Base-by-base conservation (phyloP, 1,139 yeast species). In the Entelexis sorbosivorans region DNA sequence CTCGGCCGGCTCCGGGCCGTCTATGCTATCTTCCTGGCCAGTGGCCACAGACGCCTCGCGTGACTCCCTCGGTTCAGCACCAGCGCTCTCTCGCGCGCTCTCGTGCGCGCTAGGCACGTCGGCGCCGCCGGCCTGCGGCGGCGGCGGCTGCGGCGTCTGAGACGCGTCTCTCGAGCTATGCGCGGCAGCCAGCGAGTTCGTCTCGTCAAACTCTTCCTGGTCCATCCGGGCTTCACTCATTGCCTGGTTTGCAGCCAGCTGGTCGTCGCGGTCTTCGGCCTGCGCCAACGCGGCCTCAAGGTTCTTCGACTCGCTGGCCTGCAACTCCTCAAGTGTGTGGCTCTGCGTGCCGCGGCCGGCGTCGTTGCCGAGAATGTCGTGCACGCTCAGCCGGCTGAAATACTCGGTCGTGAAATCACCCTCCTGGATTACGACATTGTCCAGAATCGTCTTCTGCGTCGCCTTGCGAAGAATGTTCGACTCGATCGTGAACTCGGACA, bases 371-470 rank as follows among this genome's bases (percentile, higher is more conserved):
- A 91, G 77, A 60, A 91, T 71, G 64, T 91, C 98, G 55, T 81
- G 77, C n/a, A 89, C 93, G 0, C 96, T 85, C 51, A 89, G 73
- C 64, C 85, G 86, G 39, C 89, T 86, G 64, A 93, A 85, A 66
- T 89, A 91, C 65, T 93, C 98, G 0, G 98, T 93, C 0, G 97
- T 93, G 68, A 93, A 93, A 59, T 89, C 98, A 65, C 98, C 98
- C 55, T 91, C 96, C 69, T 93, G 98, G 60, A 93, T 93, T 51
- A 93, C 94, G 38, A 93, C 95, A 66, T 88, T 88, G 67, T 93
- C 98, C 59, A 93, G 75, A 64, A 89, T 89, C 61, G 95, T 75
- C 73, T 93, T 93, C 67, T 91, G 98, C 61, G 91, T 89, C 1
- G 98, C 97, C 66, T 93, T 91, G 61, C 80, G 80, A 67, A 93